Evolutionary conservation across 2,329 filamentous ascomycete species (phyloP).

Genomic region (Microsporum audouinii): DNA sequence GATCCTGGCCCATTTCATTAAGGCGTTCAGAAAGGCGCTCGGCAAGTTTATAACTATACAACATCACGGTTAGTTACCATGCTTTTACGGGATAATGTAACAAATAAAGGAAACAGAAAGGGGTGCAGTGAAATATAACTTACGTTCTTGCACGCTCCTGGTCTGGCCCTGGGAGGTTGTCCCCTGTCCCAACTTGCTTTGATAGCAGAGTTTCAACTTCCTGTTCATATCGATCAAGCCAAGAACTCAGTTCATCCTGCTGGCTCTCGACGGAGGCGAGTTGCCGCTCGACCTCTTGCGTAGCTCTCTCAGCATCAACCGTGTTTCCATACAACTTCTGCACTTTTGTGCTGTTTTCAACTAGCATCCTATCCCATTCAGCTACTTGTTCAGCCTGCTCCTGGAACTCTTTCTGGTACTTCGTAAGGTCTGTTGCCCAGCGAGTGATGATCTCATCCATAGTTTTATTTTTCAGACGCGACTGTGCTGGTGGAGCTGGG

Average conservation of each 20-base stretch:
- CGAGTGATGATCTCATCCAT: constrained; percentile 98
- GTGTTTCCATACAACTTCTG: constrained; percentile 85
- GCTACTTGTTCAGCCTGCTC: constrained; percentile 77
- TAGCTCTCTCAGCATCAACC: constrained; percentile 85
- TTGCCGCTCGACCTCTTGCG: constrained; percentile 86
- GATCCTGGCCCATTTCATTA: constrained; percentile 85
- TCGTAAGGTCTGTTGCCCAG: constrained; percentile 89
- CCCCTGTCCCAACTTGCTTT: constrained; percentile 62
- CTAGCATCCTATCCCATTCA: constrained; percentile 80
- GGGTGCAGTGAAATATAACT: constrained; percentile 20
- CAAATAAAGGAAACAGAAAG: no score
- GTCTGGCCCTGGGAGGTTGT: constrained; percentile 74
- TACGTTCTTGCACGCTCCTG: constrained; percentile 89
- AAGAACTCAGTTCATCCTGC: constrained; percentile 78
- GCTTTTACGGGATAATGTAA: neutral
- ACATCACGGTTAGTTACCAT: neutral
- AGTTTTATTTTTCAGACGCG: constrained; percentile 91
- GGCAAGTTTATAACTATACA: constrained; percentile 63
- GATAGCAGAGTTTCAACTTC: constrained; percentile 84
- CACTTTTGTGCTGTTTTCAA: constrained; percentile 91
- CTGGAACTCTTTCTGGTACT: constrained; percentile 95
- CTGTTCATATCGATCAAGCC: constrained; percentile 81
- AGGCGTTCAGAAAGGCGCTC: constrained; percentile 85
- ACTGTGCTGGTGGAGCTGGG: constrained; percentile 65
- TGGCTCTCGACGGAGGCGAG: constrained; percentile 80